phyloP scores from a whole-genome alignment of 139 green algal genomes.

The Picochlorum sp. region DNA sequence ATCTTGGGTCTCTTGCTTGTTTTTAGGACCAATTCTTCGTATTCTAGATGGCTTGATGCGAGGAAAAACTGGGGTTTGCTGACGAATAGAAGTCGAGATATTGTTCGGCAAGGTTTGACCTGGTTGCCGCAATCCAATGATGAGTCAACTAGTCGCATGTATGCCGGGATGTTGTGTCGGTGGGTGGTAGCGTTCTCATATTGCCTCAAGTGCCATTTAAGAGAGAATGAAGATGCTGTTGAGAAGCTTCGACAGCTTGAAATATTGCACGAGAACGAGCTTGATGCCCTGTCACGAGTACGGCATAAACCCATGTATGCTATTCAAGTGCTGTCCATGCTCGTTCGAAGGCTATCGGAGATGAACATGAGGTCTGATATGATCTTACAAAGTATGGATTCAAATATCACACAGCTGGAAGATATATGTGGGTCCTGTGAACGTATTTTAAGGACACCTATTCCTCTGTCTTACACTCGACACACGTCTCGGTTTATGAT shows the following conservation, averaged over 20 bases:
- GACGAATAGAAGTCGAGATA: constrained; percentile 14
- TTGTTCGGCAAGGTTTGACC: constrained; percentile 18
- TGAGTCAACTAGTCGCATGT: background rate
- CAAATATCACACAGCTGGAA: constrained; percentile 7
- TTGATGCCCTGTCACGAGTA: constrained; percentile 9
- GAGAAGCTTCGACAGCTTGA: constrained; percentile 1
- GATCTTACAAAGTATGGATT: background rate
- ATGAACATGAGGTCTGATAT: background rate
- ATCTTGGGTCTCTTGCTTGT: constrained; percentile 29
- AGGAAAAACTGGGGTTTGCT: constrained; percentile 15
- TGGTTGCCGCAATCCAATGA: constrained; percentile 1
- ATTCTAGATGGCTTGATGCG: constrained; percentile 22
- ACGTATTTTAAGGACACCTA: constrained; percentile 54
- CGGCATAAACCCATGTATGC: constrained; percentile 26
- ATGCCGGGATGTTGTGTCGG: constrained; percentile 9
- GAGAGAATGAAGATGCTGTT: constrained; percentile 9
- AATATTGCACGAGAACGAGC: constrained; percentile 14
- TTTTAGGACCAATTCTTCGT: constrained; percentile 29
- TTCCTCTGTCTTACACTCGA: constrained; percentile 57
- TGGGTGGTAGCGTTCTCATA: constrained; percentile 7
- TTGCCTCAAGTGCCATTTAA: constrained; percentile 17
- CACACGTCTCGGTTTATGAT: constrained; percentile 57
- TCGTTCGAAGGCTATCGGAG: constrained; percentile 6
- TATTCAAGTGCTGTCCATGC: constrained; percentile 17
- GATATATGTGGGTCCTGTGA: constrained; percentile 27